phyloP scores from a whole-genome alignment of 1,139 yeast species.

The Wickerhamomyces sp. region DNA sequence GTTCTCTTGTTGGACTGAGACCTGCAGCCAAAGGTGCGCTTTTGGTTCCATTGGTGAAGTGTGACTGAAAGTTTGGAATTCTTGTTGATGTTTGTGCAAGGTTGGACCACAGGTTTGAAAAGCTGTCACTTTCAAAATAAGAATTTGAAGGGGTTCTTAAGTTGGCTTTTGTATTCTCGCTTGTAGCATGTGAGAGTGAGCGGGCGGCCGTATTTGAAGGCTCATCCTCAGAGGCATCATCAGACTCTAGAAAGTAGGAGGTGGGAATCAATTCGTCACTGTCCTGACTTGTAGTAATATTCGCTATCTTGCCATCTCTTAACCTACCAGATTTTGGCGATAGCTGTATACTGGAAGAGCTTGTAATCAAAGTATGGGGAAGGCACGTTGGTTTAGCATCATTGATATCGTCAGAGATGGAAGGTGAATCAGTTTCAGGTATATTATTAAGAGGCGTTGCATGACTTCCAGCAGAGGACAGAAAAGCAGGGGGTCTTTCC shows the following conservation, averaged over 20 bases:
- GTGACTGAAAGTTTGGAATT: neutral
- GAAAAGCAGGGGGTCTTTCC: too few species aligned
- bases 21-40: neutral
- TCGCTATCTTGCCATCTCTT: neutral
- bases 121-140: neutral
- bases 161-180: neutral
- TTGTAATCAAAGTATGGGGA: neutral
- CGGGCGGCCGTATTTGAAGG: neutral
- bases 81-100: neutral
- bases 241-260: slow-evolving; percentile 9
- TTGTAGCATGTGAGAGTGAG: neutral
- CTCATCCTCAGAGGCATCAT: slow-evolving; percentile 1
- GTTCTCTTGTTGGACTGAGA: neutral
- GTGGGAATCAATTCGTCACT: slow-evolving; percentile 8
- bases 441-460: neutral
- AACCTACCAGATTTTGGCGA: neutral
- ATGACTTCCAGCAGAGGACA: too few species aligned
- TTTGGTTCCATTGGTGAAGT: neutral
- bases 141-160: neutral
- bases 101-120: neutral
- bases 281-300: slow-evolving; percentile 4
- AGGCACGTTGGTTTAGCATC: neutral
- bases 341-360: neutral
- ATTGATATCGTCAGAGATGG: neutral
- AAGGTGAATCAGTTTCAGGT: neutral